Base-by-base conservation (phyloP, 108 stramenopile species). In the Skeletonema grethae region DNA sequence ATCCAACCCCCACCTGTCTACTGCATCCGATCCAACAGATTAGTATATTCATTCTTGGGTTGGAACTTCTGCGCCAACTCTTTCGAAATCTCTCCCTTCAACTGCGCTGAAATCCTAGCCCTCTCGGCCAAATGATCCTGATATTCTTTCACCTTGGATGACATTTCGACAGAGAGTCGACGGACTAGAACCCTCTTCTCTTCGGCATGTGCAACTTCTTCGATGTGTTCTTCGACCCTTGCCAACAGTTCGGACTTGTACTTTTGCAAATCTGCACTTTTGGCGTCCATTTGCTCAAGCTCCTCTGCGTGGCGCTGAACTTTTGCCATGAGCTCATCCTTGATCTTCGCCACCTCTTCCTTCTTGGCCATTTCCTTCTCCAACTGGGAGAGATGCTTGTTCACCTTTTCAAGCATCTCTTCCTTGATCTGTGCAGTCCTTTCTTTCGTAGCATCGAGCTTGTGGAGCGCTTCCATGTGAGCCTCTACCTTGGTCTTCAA, bases 221-320 rank as follows among this genome's bases (percentile, higher is more conserved):
- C 63, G 1, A 72, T 24, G 39, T 79, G 82, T 43, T 73, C 72
- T 29, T 83, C 82, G 31, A 74, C 82, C 62, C 64, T 78, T 12
- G 72, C 25, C 20, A 83, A 65, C 48, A 83, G 66, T 31, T 83
- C 82, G 1, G 72, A 35, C 74, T 83, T 83, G 63, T 78, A 83
- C 7, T 46, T 50, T 43, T 30, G 67, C 73, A 83, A 69, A 57
- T 79, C 46, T 3, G 60, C 50, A 63, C 55, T 72, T 45, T 77
- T 77, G 18, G 76, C 77, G 43, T 83, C 82, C 62, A 83, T 75
- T 45, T 57, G 56, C 28, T 78, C 67, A 7, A 83, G 72, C 35
- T 78, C 77, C 22, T 78, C 82, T 13, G 76, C 36, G 53, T 83
- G 82, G 18, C 59, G 46, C 36, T 78, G 72, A n/a, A 83, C 82